These are phyloP conservation scores for Phytophthora hybrid DNA, from an alignment of 352 stramenopile genomes.

Conservation along the genomic window DNA sequence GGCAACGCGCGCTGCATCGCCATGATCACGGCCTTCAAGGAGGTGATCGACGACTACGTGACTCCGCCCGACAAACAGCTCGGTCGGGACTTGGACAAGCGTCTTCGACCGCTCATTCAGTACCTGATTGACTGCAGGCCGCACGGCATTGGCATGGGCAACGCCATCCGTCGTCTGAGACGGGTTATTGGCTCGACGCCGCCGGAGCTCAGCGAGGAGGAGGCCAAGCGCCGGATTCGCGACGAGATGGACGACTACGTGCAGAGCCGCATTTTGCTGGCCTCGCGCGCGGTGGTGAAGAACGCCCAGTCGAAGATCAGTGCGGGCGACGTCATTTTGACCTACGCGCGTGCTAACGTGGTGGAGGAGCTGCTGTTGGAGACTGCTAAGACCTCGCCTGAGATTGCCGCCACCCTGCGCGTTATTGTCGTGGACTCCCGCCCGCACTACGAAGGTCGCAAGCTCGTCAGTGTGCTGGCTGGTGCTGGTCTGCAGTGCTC, in stretches of 20 bases:
- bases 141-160: constrained; percentile 96
- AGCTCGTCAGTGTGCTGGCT: constrained; percentile 77
- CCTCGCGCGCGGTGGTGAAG: constrained; percentile 91
- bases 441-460: constrained; percentile 86
- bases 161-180: constrained; percentile 94
- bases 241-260: constrained; percentile 96
- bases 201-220: constrained; percentile 85
- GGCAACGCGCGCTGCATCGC: constrained; percentile 93
- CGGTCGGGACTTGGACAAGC: constrained; percentile 87
- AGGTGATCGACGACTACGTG: constrained; percentile 92
- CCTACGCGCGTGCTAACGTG: constrained; percentile 94
- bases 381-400: constrained; percentile 42
- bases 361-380: constrained; percentile 88
- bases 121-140: constrained; percentile 95
- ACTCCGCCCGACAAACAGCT: constrained; percentile 83
- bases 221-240: constrained; percentile 86
- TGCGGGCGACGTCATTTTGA: constrained; percentile 95
- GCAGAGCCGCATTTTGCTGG: constrained; percentile 93
- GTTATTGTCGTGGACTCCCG: constrained; percentile 96
- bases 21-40: constrained; percentile 94
- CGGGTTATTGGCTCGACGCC: constrained; percentile 89
- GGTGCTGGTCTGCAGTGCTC: constrained; percentile 85
- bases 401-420: constrained; percentile 68
- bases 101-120: constrained; percentile 94
- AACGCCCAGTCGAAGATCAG: constrained; percentile 90